Evolutionary conservation across 2,329 filamentous ascomycete species (phyloP).

Genomic region (Endocalyx cinctus): DNA sequence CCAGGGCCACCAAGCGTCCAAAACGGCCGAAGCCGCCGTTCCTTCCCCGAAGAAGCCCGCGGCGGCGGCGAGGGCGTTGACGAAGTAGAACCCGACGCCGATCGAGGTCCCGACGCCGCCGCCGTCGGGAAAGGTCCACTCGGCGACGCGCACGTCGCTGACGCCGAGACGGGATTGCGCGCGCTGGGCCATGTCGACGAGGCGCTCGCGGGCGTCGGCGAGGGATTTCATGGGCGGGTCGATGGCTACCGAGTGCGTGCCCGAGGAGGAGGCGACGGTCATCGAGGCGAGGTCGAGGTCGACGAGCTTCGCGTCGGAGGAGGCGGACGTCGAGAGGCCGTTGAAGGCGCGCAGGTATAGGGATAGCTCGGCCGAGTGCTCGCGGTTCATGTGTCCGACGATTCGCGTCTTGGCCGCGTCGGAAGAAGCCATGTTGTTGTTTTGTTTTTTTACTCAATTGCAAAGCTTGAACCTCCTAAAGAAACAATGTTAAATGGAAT

Average conservation of each 20-base stretch:
- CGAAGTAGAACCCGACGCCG: slow-evolving; percentile 50
- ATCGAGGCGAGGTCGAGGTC: slow-evolving; percentile 63
- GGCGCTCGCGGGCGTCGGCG: slow-evolving; percentile 61
- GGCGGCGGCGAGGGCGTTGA: slow-evolving; percentile 42
- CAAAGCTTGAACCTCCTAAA: no score
- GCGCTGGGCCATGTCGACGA: slow-evolving; percentile 65
- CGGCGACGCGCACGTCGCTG: slow-evolving; percentile 38
- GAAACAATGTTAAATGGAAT: no score
- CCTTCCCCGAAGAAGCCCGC: slow-evolving; percentile 48
- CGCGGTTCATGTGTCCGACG: slow-evolving; percentile 80
- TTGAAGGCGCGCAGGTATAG: slow-evolving; percentile 74
- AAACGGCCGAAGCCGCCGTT: slow-evolving; percentile 41
- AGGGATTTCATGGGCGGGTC: slow-evolving; percentile 65
- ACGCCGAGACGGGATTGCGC: slow-evolving; percentile 57
- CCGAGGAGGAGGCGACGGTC: slow-evolving; percentile 50
- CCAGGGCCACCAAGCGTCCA: slow-evolving; percentile 50
- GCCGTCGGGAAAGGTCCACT: slow-evolving; percentile 36
- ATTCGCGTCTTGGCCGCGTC: slow-evolving; percentile 56
- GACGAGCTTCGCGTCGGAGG: slow-evolving; percentile 55
- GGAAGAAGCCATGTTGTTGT: slow-evolving; percentile 12
- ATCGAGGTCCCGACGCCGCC: slow-evolving; percentile 50
- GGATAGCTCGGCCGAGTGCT: slow-evolving; percentile 70
- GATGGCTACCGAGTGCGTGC: slow-evolving; percentile 54
- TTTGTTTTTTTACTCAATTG: no score
- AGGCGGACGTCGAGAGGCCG: slow-evolving; percentile 49